Conservation (phyloP, 352 stramenopile species). For the Phytophthora pistaciae region DNA sequence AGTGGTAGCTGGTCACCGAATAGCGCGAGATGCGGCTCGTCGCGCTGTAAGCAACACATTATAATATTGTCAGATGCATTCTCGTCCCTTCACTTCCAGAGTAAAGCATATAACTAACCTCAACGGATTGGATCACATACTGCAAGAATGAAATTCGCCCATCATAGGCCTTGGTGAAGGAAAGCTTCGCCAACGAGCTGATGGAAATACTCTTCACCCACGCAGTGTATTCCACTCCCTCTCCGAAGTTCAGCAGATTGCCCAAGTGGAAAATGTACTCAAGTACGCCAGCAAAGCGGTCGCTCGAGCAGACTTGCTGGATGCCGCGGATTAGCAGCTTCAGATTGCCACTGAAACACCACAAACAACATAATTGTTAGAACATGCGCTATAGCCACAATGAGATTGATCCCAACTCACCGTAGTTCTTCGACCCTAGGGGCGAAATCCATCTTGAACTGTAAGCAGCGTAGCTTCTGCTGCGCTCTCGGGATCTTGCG, state of each 20-base stretch:
- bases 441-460: constrained; percentile 85
- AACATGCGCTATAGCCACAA: background rate
- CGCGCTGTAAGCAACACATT: constrained; percentile 44
- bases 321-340: constrained; percentile 72
- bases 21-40: constrained; percentile 64
- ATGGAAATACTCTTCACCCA: constrained; percentile 78
- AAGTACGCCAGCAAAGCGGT: constrained; percentile 67
- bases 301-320: constrained; percentile 75
- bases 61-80: constrained; percentile 6
- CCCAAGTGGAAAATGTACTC: constrained; percentile 79
- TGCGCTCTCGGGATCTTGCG: constrained; percentile 68
- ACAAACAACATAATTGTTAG: constrained; percentile 1
- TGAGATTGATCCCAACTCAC: constrained; percentile 32
- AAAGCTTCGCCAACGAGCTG: constrained; percentile 80
- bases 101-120: constrained; percentile 37
- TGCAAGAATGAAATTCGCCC: constrained; percentile 81
- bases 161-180: constrained; percentile 83
- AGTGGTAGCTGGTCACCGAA: constrained; percentile 75
- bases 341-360: constrained; percentile 53
- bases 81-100: background rate
- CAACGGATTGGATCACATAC: constrained; percentile 81
- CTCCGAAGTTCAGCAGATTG: constrained; percentile 76
- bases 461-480: constrained; percentile 77
- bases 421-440: constrained; percentile 75
- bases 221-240: constrained; percentile 50